phyloP scores from a whole-genome alignment of 345 rosid genomes.

The rapeseed (Brassica napus) region DNA sequence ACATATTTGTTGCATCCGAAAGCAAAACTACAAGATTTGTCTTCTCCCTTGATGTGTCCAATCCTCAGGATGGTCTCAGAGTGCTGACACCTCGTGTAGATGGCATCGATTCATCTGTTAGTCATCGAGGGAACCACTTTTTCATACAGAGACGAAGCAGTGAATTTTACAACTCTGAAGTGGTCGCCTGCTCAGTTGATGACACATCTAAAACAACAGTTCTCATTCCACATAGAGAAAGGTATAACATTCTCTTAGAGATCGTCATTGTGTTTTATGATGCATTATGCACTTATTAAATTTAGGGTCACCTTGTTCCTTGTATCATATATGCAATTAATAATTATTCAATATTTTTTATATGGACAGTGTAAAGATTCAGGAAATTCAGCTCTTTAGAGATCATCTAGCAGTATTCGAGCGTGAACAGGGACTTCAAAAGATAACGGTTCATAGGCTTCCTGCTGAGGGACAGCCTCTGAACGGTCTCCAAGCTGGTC shows the following conservation, averaged over 20 bases:
- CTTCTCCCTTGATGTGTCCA: slow-evolving; percentile 63
- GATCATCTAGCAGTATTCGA: slow-evolving; percentile 77
- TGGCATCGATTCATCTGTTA: slow-evolving; percentile 60
- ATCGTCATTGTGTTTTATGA: too few species aligned
- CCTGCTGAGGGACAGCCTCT: slow-evolving; percentile 73
- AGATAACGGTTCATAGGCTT: slow-evolving; percentile 59
- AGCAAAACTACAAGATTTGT: slow-evolving; percentile 72
- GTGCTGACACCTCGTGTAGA: not conserved
- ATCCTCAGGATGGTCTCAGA: slow-evolving; percentile 60
- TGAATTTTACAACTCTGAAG: slow-evolving; percentile 76
- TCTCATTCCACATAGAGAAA: slow-evolving; percentile 81
- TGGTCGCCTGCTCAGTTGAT: slow-evolving; percentile 68
- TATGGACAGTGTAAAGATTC: slow-evolving; percentile 70
- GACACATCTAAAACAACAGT: slow-evolving; percentile 56
- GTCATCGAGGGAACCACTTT: slow-evolving; percentile 63
- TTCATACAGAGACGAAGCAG: slow-evolving; percentile 65
- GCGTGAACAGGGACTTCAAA: slow-evolving; percentile 75
- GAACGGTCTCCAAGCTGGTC: slow-evolving; percentile 58
- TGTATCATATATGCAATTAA: slow-evolving; percentile 21
- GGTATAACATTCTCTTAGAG: slow-evolving; percentile 55
- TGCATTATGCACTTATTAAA: too few species aligned
- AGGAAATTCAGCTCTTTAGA: slow-evolving; percentile 66
- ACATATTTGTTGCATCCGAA: slow-evolving; percentile 66
- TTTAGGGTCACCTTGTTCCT: too few species aligned
- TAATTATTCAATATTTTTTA: not conserved